Evolutionary conservation across 495 filamentous ascomycete genomes (phyloP), one percentile per base, ranked within the genome.

Genomic region (Podospora pseudopauciseta): DNA sequence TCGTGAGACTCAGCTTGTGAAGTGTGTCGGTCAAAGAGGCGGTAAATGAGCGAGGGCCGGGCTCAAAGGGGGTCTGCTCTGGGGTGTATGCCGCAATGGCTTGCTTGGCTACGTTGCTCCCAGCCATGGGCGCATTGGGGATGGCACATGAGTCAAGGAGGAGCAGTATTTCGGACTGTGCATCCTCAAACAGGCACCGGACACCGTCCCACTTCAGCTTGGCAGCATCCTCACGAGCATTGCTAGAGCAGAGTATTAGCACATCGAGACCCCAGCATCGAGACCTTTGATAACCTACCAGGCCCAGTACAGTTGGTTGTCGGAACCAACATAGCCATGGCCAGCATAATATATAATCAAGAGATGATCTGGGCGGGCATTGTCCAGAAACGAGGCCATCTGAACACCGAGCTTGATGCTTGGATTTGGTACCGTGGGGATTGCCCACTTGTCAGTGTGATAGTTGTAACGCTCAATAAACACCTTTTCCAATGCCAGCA

Each of bases 341-440:
- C 85, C 85, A 44, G 83, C 84, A 70, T 87, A 87, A 71, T 86
- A 85, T 67, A 87, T 81, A 66, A 87, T 84, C 67, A 85, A 72
- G 0, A 87, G 81, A 62, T 86, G 84, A 65, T 85, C 83, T 3
- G 83, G 78, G 23, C 80, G 71, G 11, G 84, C 84, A 57, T 82
- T 79, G 66, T 87, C 81, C 30, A 85, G 76, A 54, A 84, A 83
- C 0, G 79, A 79, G 16, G 78, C 73, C 74, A 87, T 81, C 66
- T 82, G 81, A 67, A 84, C 79, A 5, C 81, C 81, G 19, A 87
- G 78, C 72, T 86, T 86, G 65, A 82, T 77, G 74, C 81, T 82
- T 3, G 85, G 80, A 68, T 85, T 86, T 28, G 78, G 70, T 32
- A 78, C 79, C 4, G 80, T 73, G 19, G 85, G 84, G 68, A 87